phyloP scores from a whole-genome alignment of 371 early-diverging fungal genomes.

The Capillidium rhysosporum region DNA sequence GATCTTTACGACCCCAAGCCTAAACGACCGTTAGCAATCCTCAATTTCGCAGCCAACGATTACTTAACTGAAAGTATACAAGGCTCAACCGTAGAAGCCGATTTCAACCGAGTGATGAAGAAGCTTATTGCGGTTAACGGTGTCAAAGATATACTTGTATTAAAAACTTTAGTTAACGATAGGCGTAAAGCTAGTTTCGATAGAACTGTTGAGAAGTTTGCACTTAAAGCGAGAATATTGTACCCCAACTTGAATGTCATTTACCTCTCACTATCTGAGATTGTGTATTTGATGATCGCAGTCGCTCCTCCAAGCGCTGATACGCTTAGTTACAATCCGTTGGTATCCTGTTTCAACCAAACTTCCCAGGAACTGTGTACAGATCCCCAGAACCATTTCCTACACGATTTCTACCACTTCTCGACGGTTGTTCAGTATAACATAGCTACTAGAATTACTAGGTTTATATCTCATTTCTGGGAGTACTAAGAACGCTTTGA shows the following conservation, averaged over 20 bases:
- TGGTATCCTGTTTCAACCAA: background rate
- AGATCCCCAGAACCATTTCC: background rate
- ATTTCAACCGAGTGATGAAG: background rate
- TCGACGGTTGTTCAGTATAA: background rate
- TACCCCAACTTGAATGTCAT: background rate
- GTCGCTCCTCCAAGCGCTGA: background rate
- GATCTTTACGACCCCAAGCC: background rate
- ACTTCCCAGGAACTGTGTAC: background rate
- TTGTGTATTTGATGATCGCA: background rate
- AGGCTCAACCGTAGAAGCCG: background rate
- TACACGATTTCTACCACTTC: background rate
- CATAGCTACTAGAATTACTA: background rate
- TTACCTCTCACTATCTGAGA: background rate
- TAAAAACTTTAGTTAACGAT: background rate
- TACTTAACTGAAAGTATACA: background rate
- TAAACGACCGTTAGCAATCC: background rate
- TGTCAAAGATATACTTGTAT: background rate
- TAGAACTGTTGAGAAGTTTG: background rate
- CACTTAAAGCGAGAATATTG: background rate
- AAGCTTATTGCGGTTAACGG: background rate
- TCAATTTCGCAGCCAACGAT: background rate
- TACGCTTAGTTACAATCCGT: background rate
- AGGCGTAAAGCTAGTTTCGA: background rate
- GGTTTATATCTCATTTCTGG: background rate
- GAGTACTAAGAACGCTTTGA: too few relatives aligned